Evolutionary conservation across 1,284 basidiomycete species (phyloP).

Genomic region (Naganishia sp.): DNA sequence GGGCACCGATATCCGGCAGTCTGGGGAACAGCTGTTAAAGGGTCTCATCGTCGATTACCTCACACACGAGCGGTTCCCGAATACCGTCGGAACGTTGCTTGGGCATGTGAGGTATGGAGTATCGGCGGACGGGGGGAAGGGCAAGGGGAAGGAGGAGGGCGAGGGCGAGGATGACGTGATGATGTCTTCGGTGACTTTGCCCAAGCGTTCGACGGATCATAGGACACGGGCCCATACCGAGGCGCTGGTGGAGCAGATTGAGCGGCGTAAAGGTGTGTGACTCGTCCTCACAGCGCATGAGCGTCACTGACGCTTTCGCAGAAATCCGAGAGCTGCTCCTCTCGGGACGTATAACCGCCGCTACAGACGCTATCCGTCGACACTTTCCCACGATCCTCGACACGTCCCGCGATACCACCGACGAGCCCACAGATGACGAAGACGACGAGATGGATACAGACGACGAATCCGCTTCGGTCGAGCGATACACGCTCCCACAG

Average conservation of each 20-base stretch:
- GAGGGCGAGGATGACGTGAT: slow-evolving; percentile 17
- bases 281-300: too few relatives aligned
- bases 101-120: not conserved
- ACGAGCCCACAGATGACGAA: slow-evolving; percentile 7
- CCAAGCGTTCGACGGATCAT: not conserved
- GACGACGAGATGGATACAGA: slow-evolving; percentile 21
- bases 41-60: slow-evolving; percentile 29
- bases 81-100: slow-evolving; percentile 16
- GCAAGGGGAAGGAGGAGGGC: not conserved
- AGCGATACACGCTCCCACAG: not conserved
- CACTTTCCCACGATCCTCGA: slow-evolving; percentile 9
- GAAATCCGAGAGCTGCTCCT: slow-evolving; percentile 19
- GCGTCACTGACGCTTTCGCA: not conserved
- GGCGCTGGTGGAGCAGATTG: slow-evolving; percentile 19
- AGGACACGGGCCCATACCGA: not conserved
- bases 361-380: not conserved
- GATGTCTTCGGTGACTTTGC: slow-evolving; percentile 9
- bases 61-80: slow-evolving; percentile 17
- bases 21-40: slow-evolving; percentile 18
- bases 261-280: slow-evolving; percentile 28
- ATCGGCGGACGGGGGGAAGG: not conserved
- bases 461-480: slow-evolving; percentile 2
- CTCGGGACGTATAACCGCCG: slow-evolving; percentile 6
- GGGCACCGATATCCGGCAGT: not conserved
- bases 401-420: slow-evolving; percentile 9